phyloP scores from a whole-genome alignment of 2,329 filamentous ascomycete genomes.

The Teratosphaeria pseudoeucalypti region DNA sequence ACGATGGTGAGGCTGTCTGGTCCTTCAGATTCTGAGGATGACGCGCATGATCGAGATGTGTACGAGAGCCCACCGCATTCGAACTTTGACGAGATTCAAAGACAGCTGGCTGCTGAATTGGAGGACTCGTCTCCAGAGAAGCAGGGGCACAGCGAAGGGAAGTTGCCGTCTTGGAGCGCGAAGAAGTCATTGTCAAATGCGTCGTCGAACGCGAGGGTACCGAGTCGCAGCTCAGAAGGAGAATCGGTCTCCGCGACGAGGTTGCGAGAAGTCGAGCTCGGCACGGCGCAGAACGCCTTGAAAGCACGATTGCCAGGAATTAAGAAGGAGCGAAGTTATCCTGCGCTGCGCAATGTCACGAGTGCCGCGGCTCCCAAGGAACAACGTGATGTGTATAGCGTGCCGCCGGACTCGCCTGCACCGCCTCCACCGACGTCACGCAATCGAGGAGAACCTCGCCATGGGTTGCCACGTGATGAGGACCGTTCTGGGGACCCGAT shows the following conservation, averaged over 20 bases:
- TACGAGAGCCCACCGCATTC: background rate
- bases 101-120: background rate
- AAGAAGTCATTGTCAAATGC: background rate
- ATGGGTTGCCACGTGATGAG: constrained; percentile 3
- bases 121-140: background rate
- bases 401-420: background rate
- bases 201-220: background rate
- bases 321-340: constrained; percentile 17
- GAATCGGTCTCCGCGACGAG: background rate
- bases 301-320: constrained; percentile 13
- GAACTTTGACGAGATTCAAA: background rate
- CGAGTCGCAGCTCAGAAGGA: background rate
- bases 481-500: constrained; percentile 17
- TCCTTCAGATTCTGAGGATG: background rate
- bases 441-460: background rate
- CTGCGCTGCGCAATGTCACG: constrained; percentile 18
- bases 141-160: background rate
- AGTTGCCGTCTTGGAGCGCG: background rate
- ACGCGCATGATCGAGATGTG: background rate
- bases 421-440: background rate
- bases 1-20: background rate
- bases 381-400: background rate
- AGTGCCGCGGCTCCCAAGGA: constrained; percentile 13
- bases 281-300: background rate
- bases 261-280: background rate